A percentile compares a stretch with the other conserved stretches of the same genome.
These are phyloP conservation scores for Colletotrichum sp. DNA, from an alignment of 2,329 filamentous ascomycete species.

Conservation along the genomic window DNA sequence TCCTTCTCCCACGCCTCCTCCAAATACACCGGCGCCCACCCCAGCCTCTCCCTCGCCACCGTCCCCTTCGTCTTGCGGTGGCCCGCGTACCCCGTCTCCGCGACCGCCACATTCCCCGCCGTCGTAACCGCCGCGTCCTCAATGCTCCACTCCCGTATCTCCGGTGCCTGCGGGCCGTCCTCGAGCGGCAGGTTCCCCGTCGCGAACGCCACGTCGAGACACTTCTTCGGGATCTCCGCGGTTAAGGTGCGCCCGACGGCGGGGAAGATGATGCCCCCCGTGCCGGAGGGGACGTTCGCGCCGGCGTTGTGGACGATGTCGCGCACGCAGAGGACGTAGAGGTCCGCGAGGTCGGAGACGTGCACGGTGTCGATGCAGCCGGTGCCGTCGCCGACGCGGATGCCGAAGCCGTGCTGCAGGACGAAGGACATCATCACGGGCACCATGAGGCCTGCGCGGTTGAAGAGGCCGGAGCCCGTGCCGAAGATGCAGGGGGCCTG, in stretches of 20 bases:
- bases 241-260: not conserved
- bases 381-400: slow-evolving; percentile 19
- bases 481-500: slow-evolving; percentile 23
- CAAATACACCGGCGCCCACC: not conserved
- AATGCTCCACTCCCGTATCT: slow-evolving; percentile 1
- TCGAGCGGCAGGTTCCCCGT: slow-evolving; percentile 12
- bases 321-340: slow-evolving; percentile 19
- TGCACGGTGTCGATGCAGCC: slow-evolving; percentile 22
- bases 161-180: not conserved
- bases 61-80: not conserved
- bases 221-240: slow-evolving; percentile 6
- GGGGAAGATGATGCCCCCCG: slow-evolving; percentile 11
- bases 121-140: slow-evolving; percentile 16
- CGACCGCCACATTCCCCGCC: slow-evolving; percentile 6
- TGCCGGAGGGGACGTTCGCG: not conserved
- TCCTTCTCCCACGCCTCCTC: slow-evolving; percentile 6
- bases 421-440: slow-evolving; percentile 25
- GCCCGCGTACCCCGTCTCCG: slow-evolving; percentile 14
- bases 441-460: slow-evolving; percentile 16
- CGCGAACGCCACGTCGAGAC: slow-evolving; percentile 20
- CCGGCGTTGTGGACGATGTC: slow-evolving; percentile 5
- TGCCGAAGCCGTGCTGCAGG: slow-evolving; percentile 18
- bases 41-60: not conserved
- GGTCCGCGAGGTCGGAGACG: slow-evolving; percentile 23
- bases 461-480: slow-evolving; percentile 21